Conservation (phyloP, 2,329 filamentous ascomycete genomes). For the Colletotrichum orbiculare region DNA sequence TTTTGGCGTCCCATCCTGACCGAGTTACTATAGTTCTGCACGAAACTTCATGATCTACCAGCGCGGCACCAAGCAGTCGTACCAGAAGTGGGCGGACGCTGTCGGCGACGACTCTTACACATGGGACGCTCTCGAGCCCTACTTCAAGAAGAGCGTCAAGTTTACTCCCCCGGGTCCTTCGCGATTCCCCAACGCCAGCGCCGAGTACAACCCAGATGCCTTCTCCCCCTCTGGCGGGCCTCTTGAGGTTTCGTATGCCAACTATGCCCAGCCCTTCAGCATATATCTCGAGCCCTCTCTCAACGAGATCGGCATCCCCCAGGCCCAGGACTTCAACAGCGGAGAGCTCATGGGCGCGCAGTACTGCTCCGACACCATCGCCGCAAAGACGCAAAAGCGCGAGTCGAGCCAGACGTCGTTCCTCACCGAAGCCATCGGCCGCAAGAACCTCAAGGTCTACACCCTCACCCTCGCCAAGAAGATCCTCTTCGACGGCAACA, state of each 20-base stretch:
- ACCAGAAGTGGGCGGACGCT: conserved; percentile 46
- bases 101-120: conserved; percentile 46
- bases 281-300: conserved; percentile 46
- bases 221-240: conserved; percentile 43
- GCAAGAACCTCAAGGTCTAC: conserved; percentile 52
- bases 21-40: conserved; percentile 35
- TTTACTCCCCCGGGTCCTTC: conserved; percentile 45
- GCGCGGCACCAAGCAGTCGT: conserved; percentile 39
- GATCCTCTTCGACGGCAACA: conserved; percentile 55
- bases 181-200: conserved; percentile 38
- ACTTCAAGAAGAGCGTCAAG: conserved; percentile 45
- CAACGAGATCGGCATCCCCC: conserved; percentile 52
- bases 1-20: neutral
- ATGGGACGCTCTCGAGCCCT: conserved; percentile 45
- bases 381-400: conserved; percentile 41
- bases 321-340: conserved; percentile 49
- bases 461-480: conserved; percentile 54
- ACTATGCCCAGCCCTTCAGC: conserved; percentile 41
- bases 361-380: conserved; percentile 42
- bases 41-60: conserved; percentile 45
- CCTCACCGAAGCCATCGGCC: conserved; percentile 41
- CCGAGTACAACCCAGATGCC: conserved; percentile 42
- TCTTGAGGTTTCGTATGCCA: conserved; percentile 42
- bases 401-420: conserved; percentile 52
- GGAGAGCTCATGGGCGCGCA: conserved; percentile 53